phyloP scores from a whole-genome alignment of 2,329 filamentous ascomycete genomes.

The Aspergillus arachidicola region DNA sequence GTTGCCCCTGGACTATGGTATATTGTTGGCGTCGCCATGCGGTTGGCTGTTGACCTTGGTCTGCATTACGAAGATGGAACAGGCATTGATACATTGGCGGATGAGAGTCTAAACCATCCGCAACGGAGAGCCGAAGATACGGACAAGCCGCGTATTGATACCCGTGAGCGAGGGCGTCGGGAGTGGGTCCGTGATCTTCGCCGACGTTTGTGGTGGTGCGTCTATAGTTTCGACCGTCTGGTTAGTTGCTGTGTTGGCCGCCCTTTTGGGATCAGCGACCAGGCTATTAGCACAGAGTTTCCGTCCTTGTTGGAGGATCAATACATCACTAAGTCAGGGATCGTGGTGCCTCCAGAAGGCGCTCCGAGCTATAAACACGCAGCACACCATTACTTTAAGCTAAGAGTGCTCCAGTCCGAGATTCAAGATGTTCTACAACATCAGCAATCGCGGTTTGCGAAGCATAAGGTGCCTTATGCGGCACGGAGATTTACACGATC shows the following conservation, averaged over 20 bases:
- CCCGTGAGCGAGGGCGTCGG: constrained; percentile 65
- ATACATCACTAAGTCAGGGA: constrained; percentile 79
- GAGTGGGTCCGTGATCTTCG: constrained; percentile 86
- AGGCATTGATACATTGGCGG: constrained; percentile 56
- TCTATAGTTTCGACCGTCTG: constrained; percentile 91
- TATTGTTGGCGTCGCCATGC: constrained; percentile 90
- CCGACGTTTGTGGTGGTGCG: constrained; percentile 92
- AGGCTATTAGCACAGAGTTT: constrained; percentile 93
- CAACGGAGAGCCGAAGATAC: constrained; percentile 24
- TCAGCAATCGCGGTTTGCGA: constrained; percentile 80
- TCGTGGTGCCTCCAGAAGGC: constrained; percentile 62
- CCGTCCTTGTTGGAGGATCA: constrained; percentile 85
- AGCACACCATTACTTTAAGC: constrained; percentile 86
- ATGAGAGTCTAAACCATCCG: constrained; percentile 34
- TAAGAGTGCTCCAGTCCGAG: constrained; percentile 88
- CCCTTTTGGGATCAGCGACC: constrained; percentile 93
- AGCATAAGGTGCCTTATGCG: constrained; percentile 65
- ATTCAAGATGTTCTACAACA: constrained; percentile 92
- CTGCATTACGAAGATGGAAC: constrained; percentile 89
- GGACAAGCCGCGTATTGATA: constrained; percentile 45
- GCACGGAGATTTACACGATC: constrained; percentile 75
- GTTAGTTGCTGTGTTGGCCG: constrained; percentile 92
- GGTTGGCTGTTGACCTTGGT: constrained; percentile 86
- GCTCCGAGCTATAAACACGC: constrained; percentile 86
- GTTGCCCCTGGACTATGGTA: constrained; percentile 96